Conservation (phyloP, 768 basidiomycete genomes). For the Rhodotorula babjevae region DNA sequence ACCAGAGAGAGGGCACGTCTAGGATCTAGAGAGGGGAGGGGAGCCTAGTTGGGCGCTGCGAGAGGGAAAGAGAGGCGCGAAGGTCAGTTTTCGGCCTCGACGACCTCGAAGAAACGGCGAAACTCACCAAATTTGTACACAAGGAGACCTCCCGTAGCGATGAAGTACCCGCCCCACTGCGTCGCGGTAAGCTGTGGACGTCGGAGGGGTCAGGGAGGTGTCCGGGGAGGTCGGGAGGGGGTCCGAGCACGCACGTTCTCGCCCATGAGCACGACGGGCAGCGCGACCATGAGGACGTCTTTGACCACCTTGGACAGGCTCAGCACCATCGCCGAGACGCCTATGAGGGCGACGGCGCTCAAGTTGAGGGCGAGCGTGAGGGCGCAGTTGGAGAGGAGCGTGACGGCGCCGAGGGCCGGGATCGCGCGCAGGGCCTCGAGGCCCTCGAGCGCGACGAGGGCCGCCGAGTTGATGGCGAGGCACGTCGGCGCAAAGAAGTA, state of each 20-base stretch:
- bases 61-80: not conserved
- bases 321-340: slow-evolving; percentile 50
- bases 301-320: slow-evolving; percentile 44
- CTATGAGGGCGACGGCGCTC: slow-evolving; percentile 80
- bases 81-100: no score
- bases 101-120: no score
- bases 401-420: slow-evolving; percentile 56
- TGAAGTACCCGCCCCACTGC: slow-evolving; percentile 72
- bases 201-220: not conserved
- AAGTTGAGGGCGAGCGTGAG: slow-evolving; percentile 86
- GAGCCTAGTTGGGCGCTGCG: not conserved
- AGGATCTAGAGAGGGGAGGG: not conserved
- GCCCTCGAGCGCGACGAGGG: slow-evolving; percentile 86
- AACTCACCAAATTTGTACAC: slow-evolving; percentile 12
- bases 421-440: slow-evolving; percentile 69
- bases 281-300: slow-evolving; percentile 89
- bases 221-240: no score
- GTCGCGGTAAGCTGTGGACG: slow-evolving; percentile 58
- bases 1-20: no score
- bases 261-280: slow-evolving; percentile 78
- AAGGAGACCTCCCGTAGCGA: slow-evolving; percentile 59
- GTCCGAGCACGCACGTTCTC: slow-evolving; percentile 44
- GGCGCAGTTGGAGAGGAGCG: slow-evolving; percentile 72
- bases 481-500: slow-evolving; percentile 89
- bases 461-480: slow-evolving; percentile 72